Percentiles rank a stretch among this genome's conserved stretches.
These are phyloP conservation scores for Fusarium clavum DNA, from an alignment of 2,329 filamentous ascomycete genomes.

Conservation along the genomic window DNA sequence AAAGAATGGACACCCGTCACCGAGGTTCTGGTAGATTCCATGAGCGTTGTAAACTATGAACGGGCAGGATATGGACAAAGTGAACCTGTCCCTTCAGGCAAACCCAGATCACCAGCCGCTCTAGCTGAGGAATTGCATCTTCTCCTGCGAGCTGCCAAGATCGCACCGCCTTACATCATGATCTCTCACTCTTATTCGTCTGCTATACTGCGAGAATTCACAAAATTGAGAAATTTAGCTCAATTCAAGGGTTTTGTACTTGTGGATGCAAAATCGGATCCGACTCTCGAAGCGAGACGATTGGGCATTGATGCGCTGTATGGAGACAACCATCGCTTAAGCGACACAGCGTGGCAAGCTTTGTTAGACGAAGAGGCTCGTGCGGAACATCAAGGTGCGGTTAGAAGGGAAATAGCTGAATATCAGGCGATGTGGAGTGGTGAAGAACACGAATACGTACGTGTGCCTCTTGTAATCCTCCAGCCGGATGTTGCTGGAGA, in stretches of 20 bases:
- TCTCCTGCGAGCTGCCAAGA: conserved; percentile 15
- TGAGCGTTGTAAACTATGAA: conserved; percentile 23
- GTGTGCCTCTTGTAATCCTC: not conserved
- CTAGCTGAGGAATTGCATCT: conserved; percentile 20
- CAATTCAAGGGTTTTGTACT: conserved; percentile 35
- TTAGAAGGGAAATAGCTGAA: not conserved
- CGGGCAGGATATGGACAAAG: conserved; percentile 23
- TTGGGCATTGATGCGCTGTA: not conserved
- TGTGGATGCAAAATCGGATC: conserved; percentile 6
- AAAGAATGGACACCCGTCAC: conserved; percentile 31
- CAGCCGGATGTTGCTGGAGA: not conserved
- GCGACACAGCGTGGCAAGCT: not conserved
- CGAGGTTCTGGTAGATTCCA: conserved; percentile 1
- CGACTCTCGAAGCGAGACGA: not conserved
- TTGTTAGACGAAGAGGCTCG: not conserved
- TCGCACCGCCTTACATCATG: conserved; percentile 30
- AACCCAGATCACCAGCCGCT: not conserved
- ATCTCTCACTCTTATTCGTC: conserved; percentile 6
- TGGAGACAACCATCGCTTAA: not conserved
- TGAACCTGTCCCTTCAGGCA: not conserved
- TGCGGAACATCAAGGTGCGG: not conserved
- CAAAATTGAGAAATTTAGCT: conserved; percentile 2
- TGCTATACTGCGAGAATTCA: conserved; percentile 14
- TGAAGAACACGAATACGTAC: not conserved
- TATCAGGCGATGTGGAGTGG: not conserved